phyloP scores from a whole-genome alignment of 345 rosid species.

The Bruguiera sexangula region DNA sequence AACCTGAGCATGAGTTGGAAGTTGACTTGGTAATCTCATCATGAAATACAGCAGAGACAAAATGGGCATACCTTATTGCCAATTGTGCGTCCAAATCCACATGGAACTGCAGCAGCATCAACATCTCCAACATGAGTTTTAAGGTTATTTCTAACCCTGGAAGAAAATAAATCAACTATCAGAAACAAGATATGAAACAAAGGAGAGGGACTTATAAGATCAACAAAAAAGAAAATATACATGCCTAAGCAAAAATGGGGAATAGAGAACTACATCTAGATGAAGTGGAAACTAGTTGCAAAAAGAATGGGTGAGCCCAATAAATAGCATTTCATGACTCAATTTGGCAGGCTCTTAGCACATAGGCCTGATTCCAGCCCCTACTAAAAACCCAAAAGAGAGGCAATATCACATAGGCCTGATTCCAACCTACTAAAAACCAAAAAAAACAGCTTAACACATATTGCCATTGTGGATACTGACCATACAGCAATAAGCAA shows the following conservation, averaged over 20 bases:
- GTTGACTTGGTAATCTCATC: background rate
- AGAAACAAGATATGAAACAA: conserved; percentile 7
- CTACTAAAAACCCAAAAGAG: background rate
- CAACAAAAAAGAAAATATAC: background rate
- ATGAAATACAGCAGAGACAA: background rate
- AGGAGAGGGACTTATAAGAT: background rate
- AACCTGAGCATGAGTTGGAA: no score
- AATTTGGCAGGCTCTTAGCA: background rate
- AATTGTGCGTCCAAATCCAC: conserved; percentile 98
- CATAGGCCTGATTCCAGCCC: background rate
- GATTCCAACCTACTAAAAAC: background rate
- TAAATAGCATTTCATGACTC: background rate
- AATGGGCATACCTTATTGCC: conserved; percentile 73
- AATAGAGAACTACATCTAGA: background rate
- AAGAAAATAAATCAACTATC: conserved; percentile 8
- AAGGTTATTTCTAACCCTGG: conserved; percentile 81
- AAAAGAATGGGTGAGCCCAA: background rate
- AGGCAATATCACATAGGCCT: background rate
- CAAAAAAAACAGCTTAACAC: background rate
- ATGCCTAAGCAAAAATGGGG: background rate
- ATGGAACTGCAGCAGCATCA: conserved; percentile 96
- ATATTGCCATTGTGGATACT: conserved; percentile 11
- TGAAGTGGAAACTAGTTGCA: background rate
- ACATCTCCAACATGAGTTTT: conserved; percentile 85
- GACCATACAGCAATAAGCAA: conserved; percentile 53